Percentiles rank a stretch among this genome's conserved stretches.
These are phyloP conservation scores for Vinca minor DNA, from an alignment of 257 asterid species.

Conservation along the genomic window DNA sequence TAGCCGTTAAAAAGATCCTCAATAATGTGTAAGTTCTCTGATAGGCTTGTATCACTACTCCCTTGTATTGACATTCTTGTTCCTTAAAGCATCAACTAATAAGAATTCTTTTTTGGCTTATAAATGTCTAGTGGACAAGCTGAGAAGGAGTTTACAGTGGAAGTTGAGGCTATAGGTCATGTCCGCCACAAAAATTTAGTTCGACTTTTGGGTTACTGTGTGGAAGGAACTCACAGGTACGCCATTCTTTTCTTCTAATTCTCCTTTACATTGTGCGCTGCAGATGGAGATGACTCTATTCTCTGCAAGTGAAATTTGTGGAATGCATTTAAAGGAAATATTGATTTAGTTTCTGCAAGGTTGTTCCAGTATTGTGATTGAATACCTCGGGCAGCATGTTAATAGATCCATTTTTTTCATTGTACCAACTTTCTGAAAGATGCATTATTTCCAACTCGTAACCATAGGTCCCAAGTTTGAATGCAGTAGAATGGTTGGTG, in stretches of 20 bases:
- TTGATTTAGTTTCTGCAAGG: no score
- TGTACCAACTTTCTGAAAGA: no score
- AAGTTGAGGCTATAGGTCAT: conserved; percentile 90
- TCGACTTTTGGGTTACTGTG: conserved; percentile 76
- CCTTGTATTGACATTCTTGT: not conserved
- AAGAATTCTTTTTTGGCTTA: conserved; percentile 2
- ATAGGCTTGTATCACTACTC: not conserved
- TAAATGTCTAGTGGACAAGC: conserved; percentile 62
- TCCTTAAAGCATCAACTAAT: not conserved
- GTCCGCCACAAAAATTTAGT: conserved; percentile 85
- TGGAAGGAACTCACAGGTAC: conserved; percentile 83
- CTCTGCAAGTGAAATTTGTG: not conserved
- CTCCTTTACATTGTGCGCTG: not conserved
- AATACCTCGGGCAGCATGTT: no score
- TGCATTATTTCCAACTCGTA: no score
- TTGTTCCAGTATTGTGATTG: no score
- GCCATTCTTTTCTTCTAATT: not conserved
- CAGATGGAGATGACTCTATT: not conserved
- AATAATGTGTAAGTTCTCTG: conserved; percentile 59
- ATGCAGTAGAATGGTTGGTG: no score
- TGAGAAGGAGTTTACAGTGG: conserved; percentile 82
- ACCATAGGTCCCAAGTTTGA: no score
- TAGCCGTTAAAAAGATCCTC: conserved; percentile 79
- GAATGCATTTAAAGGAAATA: no score
- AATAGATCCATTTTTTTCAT: no score